Base-by-base conservation (phyloP, 2,329 filamentous ascomycete species). In the Pseudocercospora ulei region DNA sequence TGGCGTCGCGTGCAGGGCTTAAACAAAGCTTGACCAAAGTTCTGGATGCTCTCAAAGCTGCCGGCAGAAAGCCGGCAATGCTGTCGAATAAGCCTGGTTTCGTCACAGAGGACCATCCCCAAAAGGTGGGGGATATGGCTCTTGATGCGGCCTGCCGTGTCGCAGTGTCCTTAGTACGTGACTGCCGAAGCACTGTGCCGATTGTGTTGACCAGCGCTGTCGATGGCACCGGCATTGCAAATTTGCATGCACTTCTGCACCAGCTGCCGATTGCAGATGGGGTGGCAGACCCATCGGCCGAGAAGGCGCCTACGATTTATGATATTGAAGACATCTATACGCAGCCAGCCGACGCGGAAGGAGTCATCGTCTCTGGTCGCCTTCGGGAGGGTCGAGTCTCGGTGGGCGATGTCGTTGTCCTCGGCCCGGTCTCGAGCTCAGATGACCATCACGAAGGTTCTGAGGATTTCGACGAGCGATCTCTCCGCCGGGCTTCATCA, bases 241-340 rank as follows among this genome's bases (percentile, higher is more conserved):
- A 82, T 38, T 60, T 94, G 13, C 90, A 96, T 63, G 82, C 85
- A 11, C 70, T 96, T 12, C 66, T 98, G 7, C 74, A 78, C 41
- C 73, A 72, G 39, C 67, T 98, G 25, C 87, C 87, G 0, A 68
- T 88, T 13, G 79, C 58, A 1, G 25, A 49, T 2, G 3, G 40
- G 14, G 20, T 13, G 4, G 5, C 71, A 71, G 5, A 73, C 70
- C 13, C n/a, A 9, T 23, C 24, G 20, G 18, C 35, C 8, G 34
- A 39, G 6, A 1, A 57, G 70, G 22, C 44, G 6, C 25, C 36
- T 24, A 38, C 39, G 8, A 64, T 95, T 1, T 96, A 96, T 55
- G 82, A 95, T 55, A 74, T 96, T 14, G 88, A 96, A 56, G 88
- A 95, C 51, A 77, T 86, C 1, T 96, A 93, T 59, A 82, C 74